These are phyloP conservation scores for Aureobasidium sp. DNA, from an alignment of 2,329 filamentous ascomycete genomes.

Conservation along the genomic window DNA sequence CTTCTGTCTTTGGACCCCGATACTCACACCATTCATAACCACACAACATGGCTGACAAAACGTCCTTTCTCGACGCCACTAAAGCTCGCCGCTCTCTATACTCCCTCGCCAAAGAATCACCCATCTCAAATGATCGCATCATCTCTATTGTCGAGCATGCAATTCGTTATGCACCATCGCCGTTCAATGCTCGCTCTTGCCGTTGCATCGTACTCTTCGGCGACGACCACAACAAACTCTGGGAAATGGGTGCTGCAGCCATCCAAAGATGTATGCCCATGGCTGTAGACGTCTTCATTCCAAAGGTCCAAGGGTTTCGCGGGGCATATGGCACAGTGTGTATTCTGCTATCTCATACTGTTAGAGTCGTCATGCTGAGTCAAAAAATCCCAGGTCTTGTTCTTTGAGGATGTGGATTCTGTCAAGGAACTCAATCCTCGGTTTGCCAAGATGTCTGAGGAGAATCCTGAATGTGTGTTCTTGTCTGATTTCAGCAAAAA, in stretches of 20 bases:
- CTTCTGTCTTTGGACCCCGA: background rate
- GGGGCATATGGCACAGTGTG: conserved; percentile 24
- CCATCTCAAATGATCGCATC: conserved; percentile 25
- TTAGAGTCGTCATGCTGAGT: background rate
- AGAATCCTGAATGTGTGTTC: background rate
- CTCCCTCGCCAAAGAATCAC: conserved; percentile 21
- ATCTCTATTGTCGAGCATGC: conserved; percentile 24
- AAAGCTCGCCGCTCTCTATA: conserved; percentile 27
- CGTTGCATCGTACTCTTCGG: conserved; percentile 26
- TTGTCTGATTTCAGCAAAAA: background rate
- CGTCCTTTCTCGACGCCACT: conserved; percentile 25
- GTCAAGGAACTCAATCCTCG: background rate
- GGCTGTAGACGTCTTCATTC: conserved; percentile 20
- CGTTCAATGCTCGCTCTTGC: conserved; percentile 28
- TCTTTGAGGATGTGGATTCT: background rate
- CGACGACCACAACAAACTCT: conserved; percentile 23
- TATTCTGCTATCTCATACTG: background rate
- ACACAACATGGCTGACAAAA: background rate
- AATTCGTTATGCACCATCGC: conserved; percentile 24
- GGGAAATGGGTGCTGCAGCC: conserved; percentile 22
- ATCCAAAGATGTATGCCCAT: conserved; percentile 19
- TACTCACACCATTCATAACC: background rate
- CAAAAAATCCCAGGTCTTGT: background rate
- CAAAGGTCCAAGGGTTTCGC: conserved; percentile 22
- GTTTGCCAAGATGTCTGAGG: background rate